Percentiles rank a stretch among this genome's conserved stretches.
Conservation (phyloP, 352 stramenopile species). For the Phytophthora lateralis region DNA sequence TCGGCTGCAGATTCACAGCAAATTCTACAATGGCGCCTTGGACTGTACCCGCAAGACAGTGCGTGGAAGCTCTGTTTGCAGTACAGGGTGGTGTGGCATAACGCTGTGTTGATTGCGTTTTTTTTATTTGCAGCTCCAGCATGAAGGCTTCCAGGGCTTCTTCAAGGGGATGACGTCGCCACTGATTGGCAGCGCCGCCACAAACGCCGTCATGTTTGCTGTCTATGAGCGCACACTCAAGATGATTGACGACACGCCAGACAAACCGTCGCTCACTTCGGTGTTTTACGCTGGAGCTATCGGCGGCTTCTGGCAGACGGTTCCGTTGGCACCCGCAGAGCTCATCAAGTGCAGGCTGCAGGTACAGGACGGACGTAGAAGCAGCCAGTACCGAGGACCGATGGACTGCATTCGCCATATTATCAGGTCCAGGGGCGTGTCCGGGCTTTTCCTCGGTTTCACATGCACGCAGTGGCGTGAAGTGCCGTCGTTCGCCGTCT, state of each 20-base stretch:
- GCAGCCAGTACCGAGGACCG: slow-evolving; percentile 64
- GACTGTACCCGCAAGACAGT: slow-evolving; percentile 56
- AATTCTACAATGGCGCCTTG: slow-evolving; percentile 58
- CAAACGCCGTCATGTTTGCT: slow-evolving; percentile 89
- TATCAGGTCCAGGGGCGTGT: slow-evolving; percentile 56
- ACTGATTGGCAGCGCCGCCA: slow-evolving; percentile 81
- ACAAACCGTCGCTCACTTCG: slow-evolving; percentile 62
- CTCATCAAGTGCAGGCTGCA: slow-evolving; percentile 87
- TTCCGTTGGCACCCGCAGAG: slow-evolving; percentile 76
- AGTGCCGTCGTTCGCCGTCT: slow-evolving; percentile 83
- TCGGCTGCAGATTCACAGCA: slow-evolving; percentile 58
- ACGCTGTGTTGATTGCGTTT: background rate
- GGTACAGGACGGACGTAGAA: slow-evolving; percentile 65
- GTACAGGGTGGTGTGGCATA: background rate
- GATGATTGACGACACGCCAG: slow-evolving; percentile 57
- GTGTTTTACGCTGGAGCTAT: slow-evolving; percentile 73
- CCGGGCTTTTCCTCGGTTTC: slow-evolving; percentile 78
- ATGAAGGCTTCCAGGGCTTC: slow-evolving; percentile 80
- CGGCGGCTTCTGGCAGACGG: slow-evolving; percentile 79
- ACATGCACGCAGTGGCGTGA: slow-evolving; percentile 77
- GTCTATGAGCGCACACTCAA: slow-evolving; percentile 77
- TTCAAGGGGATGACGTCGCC: slow-evolving; percentile 88
- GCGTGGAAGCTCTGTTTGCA: slow-evolving; percentile 1
- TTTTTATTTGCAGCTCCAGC: slow-evolving; percentile 29
- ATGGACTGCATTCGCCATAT: slow-evolving; percentile 83